Evolutionary conservation across 441 rosid genomes (phyloP).

Genomic region (Viola pubescens): DNA sequence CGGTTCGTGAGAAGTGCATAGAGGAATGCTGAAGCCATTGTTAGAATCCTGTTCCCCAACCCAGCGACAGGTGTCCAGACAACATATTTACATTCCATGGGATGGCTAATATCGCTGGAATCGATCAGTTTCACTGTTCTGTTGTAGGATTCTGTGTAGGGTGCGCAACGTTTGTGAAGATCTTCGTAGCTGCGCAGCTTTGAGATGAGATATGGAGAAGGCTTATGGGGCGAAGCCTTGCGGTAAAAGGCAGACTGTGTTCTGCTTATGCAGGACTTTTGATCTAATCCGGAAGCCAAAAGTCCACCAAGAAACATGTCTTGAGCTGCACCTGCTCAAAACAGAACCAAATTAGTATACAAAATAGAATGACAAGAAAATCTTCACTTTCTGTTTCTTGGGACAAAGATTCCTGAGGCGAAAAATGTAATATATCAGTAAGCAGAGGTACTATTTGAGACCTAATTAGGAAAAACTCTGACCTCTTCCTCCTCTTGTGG

Average conservation of each 20-base stretch:
- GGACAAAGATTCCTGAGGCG: no score
- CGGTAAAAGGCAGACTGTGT: conserved; percentile 25
- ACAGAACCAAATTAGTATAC: no score
- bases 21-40: not conserved
- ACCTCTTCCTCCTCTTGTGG: no score
- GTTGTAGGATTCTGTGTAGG: conserved; percentile 24
- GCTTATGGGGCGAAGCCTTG: conserved; percentile 28
- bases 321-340: not conserved
- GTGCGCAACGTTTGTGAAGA: conserved; percentile 39
- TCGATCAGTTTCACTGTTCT: conserved; percentile 17
- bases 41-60: conserved; percentile 2
- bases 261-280: conserved; percentile 37
- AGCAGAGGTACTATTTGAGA: no score
- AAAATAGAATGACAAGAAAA: not conserved
- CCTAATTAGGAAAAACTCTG: no score
- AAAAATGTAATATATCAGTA: no score
- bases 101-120: conserved; percentile 13
- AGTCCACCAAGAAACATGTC: conserved; percentile 16
- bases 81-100: not conserved
- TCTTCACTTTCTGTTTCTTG: not conserved
- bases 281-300: conserved; percentile 16
- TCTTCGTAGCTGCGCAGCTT: conserved; percentile 38
- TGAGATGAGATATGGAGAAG: conserved; percentile 32
- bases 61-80: not conserved
- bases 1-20: not conserved